A percentile compares a stretch with the other conserved stretches of the same genome.
Conservation (phyloP, 2,329 filamentous ascomycete species). For the Fusarium tupiense region DNA sequence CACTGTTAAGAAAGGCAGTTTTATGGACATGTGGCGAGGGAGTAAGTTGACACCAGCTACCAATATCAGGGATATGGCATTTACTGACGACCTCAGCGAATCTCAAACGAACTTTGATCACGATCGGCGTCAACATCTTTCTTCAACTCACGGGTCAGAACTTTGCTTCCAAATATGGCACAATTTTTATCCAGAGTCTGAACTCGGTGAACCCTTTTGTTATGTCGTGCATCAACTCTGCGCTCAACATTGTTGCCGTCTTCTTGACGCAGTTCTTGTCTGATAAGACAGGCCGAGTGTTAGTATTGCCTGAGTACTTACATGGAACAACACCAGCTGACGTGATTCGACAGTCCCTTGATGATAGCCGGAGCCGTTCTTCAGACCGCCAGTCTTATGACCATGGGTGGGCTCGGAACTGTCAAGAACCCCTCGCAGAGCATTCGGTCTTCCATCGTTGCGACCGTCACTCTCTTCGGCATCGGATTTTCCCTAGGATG, state of each 20-base stretch:
- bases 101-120: slow-evolving; percentile 40
- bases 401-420: slow-evolving; percentile 51
- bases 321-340: not conserved
- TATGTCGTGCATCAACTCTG: slow-evolving; percentile 35
- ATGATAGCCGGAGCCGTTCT: slow-evolving; percentile 43
- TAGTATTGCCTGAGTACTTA: not conserved
- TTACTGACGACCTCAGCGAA: slow-evolving; percentile 1
- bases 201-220: slow-evolving; percentile 44
- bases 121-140: slow-evolving; percentile 44
- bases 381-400: slow-evolving; percentile 45
- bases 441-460: slow-evolving; percentile 45
- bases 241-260: slow-evolving; percentile 27
- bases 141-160: slow-evolving; percentile 45
- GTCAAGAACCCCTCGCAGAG: slow-evolving; percentile 12
- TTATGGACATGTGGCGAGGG: slow-evolving; percentile 1
- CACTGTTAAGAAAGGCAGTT: not conserved
- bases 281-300: slow-evolving; percentile 4
- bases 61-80: not conserved
- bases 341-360: slow-evolving; percentile 22
- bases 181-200: slow-evolving; percentile 44
- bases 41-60: not conserved
- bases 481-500: slow-evolving; percentile 47
- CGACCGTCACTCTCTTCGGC: slow-evolving; percentile 46
- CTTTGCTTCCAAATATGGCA: slow-evolving; percentile 45
- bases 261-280: slow-evolving; percentile 8